phyloP scores from a whole-genome alignment of 163 green algal genomes.

The Volvox carteri region DNA sequence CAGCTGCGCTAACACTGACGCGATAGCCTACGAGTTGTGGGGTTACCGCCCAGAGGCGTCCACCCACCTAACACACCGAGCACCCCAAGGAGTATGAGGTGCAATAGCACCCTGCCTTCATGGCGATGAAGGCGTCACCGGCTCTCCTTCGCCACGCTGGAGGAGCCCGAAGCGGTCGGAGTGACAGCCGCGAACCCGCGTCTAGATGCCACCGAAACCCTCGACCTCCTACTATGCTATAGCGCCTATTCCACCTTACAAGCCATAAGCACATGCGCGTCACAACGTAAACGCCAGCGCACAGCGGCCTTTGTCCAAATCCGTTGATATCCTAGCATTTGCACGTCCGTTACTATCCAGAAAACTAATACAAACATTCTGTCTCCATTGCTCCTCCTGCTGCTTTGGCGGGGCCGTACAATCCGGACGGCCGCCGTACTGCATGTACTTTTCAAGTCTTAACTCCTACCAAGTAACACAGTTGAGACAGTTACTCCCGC shows the following conservation, averaged over 20 bases:
- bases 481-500: constrained; percentile 20
- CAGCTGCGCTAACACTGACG: no score
- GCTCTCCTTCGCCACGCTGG: constrained; percentile 1
- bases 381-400: not conserved
- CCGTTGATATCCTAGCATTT: constrained; percentile 10
- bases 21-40: not conserved
- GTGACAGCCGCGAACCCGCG: not conserved
- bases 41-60: not conserved
- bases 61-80: constrained; percentile 26
- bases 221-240: not conserved
- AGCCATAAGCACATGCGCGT: not conserved
- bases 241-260: not conserved
- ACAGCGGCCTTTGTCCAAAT: not conserved
- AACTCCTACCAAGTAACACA: not conserved
- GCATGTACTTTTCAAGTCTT: not conserved
- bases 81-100: constrained; percentile 17
- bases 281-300: not conserved
- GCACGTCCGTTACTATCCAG: not conserved
- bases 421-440: not conserved
- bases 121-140: constrained; percentile 1
- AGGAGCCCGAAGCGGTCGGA: not conserved
- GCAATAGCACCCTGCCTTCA: constrained; percentile 13
- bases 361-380: not conserved
- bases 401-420: not conserved
- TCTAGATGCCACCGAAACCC: not conserved